Conservation (phyloP, 371 early-diverging fungal genomes). For the Apophysomyces sp. region DNA sequence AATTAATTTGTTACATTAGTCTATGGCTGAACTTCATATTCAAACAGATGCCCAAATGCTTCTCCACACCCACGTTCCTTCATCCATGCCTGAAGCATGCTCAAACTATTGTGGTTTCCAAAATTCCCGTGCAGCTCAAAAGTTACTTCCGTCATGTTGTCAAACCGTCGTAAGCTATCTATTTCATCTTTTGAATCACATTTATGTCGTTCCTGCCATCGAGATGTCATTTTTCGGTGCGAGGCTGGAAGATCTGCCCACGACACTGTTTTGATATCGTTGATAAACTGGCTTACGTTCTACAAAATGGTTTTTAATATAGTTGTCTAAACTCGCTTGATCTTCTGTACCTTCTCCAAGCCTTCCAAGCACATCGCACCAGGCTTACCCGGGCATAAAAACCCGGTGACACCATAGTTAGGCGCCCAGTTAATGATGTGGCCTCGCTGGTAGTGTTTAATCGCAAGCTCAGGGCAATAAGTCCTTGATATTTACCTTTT, state of each 20-base stretch:
- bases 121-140: constrained; percentile 41
- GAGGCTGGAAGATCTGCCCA: constrained; percentile 42
- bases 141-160: constrained; percentile 34
- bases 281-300: constrained; percentile 32
- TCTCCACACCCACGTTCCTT: constrained; percentile 32
- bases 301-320: neutral
- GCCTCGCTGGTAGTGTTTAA: constrained; percentile 24
- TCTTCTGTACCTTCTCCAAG: constrained; percentile 21
- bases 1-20: no score
- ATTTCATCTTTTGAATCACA: constrained; percentile 16
- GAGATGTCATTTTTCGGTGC: constrained; percentile 39
- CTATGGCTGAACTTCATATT: no score
- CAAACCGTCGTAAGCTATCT: constrained; percentile 19
- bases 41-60: constrained; percentile 41
- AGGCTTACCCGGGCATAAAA: constrained; percentile 45
- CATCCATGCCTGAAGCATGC: constrained; percentile 36
- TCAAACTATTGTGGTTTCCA: constrained; percentile 35
- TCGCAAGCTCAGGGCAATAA: no score
- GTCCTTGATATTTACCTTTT: no score
- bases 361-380: constrained; percentile 43
- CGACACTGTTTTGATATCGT: constrained; percentile 44
- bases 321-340: neutral
- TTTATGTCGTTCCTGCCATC: constrained; percentile 28
- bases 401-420: constrained; percentile 37
- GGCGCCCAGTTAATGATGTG: constrained; percentile 47